Evolutionary conservation across 331 rosid genomes (phyloP).

Genomic region (Pyrus hybrid): DNA sequence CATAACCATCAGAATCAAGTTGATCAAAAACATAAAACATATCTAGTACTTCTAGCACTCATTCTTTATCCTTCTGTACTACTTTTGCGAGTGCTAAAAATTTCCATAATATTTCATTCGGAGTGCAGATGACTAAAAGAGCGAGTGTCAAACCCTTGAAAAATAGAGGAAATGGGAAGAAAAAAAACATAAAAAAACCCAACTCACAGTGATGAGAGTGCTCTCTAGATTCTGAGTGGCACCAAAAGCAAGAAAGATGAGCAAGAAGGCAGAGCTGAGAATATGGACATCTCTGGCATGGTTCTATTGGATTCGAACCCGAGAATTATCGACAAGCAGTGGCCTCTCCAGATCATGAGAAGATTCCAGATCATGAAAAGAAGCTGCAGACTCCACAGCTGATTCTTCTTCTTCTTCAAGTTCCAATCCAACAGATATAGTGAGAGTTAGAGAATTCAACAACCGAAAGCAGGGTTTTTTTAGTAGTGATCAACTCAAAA

Average conservation of each 20-base stretch:
- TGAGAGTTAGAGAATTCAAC: too few relatives aligned
- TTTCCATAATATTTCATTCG: too few relatives aligned
- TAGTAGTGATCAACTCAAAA: background rate
- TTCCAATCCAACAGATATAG: background rate
- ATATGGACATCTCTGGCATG: conserved; percentile 55
- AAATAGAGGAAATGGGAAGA: background rate
- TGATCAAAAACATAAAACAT: background rate
- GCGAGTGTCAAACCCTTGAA: background rate
- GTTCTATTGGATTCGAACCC: background rate
- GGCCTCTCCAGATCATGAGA: conserved; percentile 54
- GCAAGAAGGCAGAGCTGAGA: conserved; percentile 56
- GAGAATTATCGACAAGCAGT: conserved; percentile 25
- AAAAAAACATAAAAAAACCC: background rate
- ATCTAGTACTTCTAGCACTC: too few relatives aligned
- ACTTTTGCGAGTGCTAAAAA: too few relatives aligned
- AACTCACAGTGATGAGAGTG: conserved; percentile 66
- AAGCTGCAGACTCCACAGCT: background rate
- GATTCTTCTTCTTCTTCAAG: background rate
- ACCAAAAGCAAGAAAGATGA: conserved; percentile 79
- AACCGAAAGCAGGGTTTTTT: too few relatives aligned
- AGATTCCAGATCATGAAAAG: too few relatives aligned
- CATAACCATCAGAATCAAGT: background rate
- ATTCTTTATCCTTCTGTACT: too few relatives aligned
- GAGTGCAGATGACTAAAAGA: too few relatives aligned
- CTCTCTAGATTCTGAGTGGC: conserved; percentile 90